These are phyloP conservation scores for Neurospora sp. DNA, from an alignment of 495 filamentous ascomycete species.

Conservation along the genomic window DNA sequence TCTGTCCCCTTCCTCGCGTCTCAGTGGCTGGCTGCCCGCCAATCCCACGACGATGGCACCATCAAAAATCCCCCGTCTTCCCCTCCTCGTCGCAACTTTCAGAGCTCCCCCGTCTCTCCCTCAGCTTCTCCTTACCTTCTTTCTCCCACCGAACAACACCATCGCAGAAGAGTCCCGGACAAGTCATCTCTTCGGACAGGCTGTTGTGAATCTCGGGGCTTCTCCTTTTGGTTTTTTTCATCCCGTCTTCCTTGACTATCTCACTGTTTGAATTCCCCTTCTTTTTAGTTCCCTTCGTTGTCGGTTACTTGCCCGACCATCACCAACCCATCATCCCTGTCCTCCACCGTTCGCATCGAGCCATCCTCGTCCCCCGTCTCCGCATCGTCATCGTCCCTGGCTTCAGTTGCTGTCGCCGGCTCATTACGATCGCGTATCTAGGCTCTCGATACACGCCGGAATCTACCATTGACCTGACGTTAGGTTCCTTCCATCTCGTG, in stretches of 20 bases:
- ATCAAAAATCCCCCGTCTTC: constrained; percentile 19
- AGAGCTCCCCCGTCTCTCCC: not conserved
- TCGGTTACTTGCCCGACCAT: not conserved
- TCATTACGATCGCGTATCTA: not conserved
- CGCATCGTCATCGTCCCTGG: not conserved
- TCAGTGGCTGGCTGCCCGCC: constrained; percentile 2
- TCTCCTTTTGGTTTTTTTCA: not conserved
- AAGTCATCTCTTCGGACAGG: not conserved
- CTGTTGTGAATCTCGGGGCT: not conserved
- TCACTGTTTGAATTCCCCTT: not conserved
- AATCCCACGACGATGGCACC: constrained; percentile 21
- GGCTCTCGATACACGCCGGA: not conserved
- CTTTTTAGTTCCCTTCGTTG: not conserved
- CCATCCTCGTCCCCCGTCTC: not conserved
- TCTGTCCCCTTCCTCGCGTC: not conserved
- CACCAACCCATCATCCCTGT: not conserved
- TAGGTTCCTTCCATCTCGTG: not conserved
- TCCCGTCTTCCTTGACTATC: not conserved
- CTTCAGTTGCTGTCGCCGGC: not conserved
- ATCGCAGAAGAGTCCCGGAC: not conserved
- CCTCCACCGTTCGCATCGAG: not conserved
- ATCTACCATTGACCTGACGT: not conserved
- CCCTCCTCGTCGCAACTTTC: constrained; percentile 18
- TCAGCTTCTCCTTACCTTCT: not conserved
- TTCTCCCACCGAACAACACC: not conserved